phyloP scores from a whole-genome alignment of 208 protist genomes.

The Crithidia thermophila region DNA sequence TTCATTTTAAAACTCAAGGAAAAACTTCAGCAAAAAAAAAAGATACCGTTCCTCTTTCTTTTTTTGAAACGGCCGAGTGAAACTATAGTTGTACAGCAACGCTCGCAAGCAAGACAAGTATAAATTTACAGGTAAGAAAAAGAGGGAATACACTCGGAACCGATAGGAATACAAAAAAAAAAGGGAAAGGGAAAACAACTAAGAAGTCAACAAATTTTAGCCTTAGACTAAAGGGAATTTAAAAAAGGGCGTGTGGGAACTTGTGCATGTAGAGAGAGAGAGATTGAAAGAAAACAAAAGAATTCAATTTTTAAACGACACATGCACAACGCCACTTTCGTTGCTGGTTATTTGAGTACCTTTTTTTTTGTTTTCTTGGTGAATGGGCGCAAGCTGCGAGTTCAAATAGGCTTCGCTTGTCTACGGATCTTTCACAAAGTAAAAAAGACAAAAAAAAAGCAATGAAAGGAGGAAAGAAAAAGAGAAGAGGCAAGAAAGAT shows the following conservation, averaged over 20 bases:
- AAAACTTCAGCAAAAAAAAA: conserved; percentile 7
- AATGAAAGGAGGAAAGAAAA: background rate
- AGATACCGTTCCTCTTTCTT: conserved; percentile 1
- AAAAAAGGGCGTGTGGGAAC: background rate
- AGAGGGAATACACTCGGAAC: background rate
- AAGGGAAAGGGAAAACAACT: background rate
- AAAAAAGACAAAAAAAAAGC: conserved; percentile 1
- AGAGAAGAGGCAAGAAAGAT: background rate
- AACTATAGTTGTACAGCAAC: background rate
- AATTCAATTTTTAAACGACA: background rate
- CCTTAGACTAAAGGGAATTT: background rate
- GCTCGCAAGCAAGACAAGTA: background rate
- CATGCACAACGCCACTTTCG: background rate
- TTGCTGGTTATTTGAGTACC: background rate
- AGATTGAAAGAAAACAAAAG: background rate
- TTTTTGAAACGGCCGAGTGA: background rate
- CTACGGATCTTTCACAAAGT: too few relatives aligned
- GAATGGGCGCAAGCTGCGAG: too few relatives aligned
- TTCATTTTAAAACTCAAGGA: background rate
- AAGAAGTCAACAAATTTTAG: background rate
- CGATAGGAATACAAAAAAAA: conserved; percentile 1
- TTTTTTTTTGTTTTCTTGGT: conserved; percentile 24
- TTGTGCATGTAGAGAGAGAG: background rate
- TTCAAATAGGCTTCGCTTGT: too few relatives aligned
- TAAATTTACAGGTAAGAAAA: background rate